Conservation (phyloP, 805 yeast genomes). For the Saccharomycopsis amapae region DNA sequence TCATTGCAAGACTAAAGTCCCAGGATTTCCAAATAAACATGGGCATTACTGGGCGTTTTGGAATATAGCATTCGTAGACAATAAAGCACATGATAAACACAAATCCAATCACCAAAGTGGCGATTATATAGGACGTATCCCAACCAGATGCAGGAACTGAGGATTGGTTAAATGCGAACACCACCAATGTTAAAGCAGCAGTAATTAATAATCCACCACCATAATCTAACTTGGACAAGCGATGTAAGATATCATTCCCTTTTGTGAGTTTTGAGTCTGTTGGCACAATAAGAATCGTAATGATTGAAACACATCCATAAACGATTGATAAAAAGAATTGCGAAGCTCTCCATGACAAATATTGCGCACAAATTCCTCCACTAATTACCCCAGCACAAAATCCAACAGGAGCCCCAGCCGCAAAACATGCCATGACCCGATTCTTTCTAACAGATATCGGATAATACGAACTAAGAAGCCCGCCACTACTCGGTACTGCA, state of each 20-base stretch:
- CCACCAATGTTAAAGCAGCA: conserved; percentile 35
- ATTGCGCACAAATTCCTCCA: conserved; percentile 38
- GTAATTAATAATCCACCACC: conserved; percentile 38
- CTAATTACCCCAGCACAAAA: conserved; percentile 36
- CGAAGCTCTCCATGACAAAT: conserved; percentile 36
- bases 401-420: conserved; percentile 44
- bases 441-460: conserved; percentile 35
- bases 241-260: conserved; percentile 6
- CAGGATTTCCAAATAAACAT: conserved; percentile 35
- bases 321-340: conserved; percentile 37
- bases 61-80: conserved; percentile 34
- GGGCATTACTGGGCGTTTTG: conserved; percentile 42
- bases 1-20: conserved; percentile 36
- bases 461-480: conserved; percentile 37
- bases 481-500: conserved; percentile 42
- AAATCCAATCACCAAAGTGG: conserved; percentile 35
- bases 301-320: conserved; percentile 27
- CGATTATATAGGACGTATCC: conserved; percentile 41
- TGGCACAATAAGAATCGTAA: conserved; percentile 31
- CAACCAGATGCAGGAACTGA: conserved; percentile 36
- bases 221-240: conserved; percentile 32
- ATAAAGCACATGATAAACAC: conserved; percentile 30
- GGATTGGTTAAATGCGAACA: conserved; percentile 39
- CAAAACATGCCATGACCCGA: conserved; percentile 36
- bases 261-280: conserved; percentile 9